Percentiles rank a stretch among this genome's conserved stretches.
Conservation (phyloP, 495 filamentous ascomycete genomes). For the Hypoxylon lienhwacheense region DNA sequence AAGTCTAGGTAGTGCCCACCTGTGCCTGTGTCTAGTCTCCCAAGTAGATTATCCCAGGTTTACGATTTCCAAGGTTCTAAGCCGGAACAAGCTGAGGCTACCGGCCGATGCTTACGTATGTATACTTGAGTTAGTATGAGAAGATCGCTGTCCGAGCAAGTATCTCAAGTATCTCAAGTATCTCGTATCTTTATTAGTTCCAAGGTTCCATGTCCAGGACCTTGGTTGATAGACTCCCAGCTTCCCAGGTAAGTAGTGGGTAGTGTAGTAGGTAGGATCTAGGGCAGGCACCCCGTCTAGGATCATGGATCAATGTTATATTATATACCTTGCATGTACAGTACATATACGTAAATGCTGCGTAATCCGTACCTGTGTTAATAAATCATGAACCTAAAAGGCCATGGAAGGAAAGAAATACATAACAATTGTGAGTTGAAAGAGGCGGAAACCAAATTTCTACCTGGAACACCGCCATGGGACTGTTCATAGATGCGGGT, state of each 20-base stretch:
- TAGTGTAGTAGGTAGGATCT: conserved; percentile 3
- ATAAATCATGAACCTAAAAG: no score
- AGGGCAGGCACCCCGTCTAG: conserved; percentile 7
- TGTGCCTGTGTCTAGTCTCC: no score
- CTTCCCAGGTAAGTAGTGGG: conserved; percentile 1
- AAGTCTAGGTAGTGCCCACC: no score
- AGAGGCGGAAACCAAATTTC: neutral
- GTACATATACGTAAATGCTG: no score
- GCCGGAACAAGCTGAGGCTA: no score
- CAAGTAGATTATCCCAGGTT: no score
- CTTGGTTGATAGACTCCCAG: neutral
- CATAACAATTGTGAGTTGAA: no score
- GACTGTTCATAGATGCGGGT: conserved; percentile 2
- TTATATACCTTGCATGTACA: no score
- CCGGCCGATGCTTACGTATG: conserved; percentile 1
- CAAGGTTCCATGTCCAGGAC: conserved; percentile 10
- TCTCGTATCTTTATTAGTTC: conserved; percentile 17
- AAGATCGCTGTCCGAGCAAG: conserved; percentile 17
- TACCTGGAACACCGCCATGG: conserved; percentile 2
- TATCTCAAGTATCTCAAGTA: conserved; percentile 16
- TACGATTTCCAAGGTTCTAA: no score
- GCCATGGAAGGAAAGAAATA: no score
- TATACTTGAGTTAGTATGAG: conserved; percentile 14
- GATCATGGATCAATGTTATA: conserved; percentile 26
- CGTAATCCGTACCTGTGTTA: no score